These are phyloP conservation scores for Lentinula detonsa DNA, from an alignment of 768 basidiomycete genomes.

Conservation along the genomic window DNA sequence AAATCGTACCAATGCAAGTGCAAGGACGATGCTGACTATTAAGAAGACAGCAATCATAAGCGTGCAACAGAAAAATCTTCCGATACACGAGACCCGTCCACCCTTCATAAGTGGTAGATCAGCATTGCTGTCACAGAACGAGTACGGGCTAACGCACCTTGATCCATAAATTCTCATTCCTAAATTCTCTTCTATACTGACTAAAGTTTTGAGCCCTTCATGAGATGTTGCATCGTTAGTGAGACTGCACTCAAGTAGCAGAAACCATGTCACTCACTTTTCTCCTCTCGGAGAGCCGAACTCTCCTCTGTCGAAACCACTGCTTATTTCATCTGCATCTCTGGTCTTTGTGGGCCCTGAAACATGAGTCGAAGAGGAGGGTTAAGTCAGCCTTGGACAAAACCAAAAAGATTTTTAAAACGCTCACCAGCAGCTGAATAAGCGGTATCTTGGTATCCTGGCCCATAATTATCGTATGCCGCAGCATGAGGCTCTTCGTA, in stretches of 20 bases:
- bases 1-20: slow-evolving; percentile 58
- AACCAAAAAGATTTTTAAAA: background rate
- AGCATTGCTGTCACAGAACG: background rate
- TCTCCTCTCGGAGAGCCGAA: slow-evolving; percentile 26
- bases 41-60: slow-evolving; percentile 61
- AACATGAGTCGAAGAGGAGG: background rate
- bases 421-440: slow-evolving; percentile 10
- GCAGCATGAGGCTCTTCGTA: slow-evolving; percentile 37
- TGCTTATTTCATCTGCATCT: slow-evolving; percentile 17
- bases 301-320: slow-evolving; percentile 34
- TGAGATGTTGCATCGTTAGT: slow-evolving; percentile 14
- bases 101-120: slow-evolving; percentile 35
- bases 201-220: slow-evolving; percentile 35
- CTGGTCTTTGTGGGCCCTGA: background rate
- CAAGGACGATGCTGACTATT: slow-evolving; percentile 56
- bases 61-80: slow-evolving; percentile 74
- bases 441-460: slow-evolving; percentile 25
- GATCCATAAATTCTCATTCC: slow-evolving; percentile 60
- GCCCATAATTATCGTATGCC: slow-evolving; percentile 27
- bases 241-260: background rate
- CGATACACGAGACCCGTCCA: slow-evolving; percentile 50
- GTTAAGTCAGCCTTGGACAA: background rate
- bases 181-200: slow-evolving; percentile 49
- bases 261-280: slow-evolving; percentile 12
- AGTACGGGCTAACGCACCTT: slow-evolving; percentile 31